Evolutionary conservation across 164 flowering plant genomes (phyloP), one percentile per base, ranked within the genome.

Genomic region (Piper longum): DNA sequence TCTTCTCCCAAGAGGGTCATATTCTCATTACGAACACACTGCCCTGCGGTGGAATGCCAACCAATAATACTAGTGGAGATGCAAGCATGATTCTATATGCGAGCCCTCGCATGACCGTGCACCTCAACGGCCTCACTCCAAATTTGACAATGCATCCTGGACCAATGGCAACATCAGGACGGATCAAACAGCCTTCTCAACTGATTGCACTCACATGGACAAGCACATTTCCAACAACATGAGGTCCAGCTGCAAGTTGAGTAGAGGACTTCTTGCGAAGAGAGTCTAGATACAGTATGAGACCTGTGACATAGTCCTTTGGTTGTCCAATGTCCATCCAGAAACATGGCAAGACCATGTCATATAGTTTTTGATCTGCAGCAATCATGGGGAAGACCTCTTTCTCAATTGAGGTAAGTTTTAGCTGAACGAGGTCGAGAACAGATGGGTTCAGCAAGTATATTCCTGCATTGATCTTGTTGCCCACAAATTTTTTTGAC

Each of bases 251-350:
- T n/a, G 96, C 83, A 61, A 90, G 63, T 69, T 78, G 82, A 4
- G 82, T 63, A 18, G 97, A 72, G 43, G 91, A 77, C 16, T 78
- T 80, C 80, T 90, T 93, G 56, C 86, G 81, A 62, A 88, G 59
- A 17, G 96, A 91, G 58, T 87, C 88, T 18, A 90, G 76, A 71
- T 93, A 93, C 57, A 93, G 84, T 71, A 91, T 80, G 59, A 93
- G 76, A 57, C 99, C 99, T 7, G 91, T 87, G 64, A 93, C 87
- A 82, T 90, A 90, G 62, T 93, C 99, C 68, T 78, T 84, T 59
- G 99, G 99, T 72, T 93, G 99, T 56, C 97, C 99, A 66, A 93
- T 82, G 81, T 93, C 97, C 99, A 90, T 93, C 97, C 99, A 93
- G 61, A 93, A 93, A 17, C 99, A 97, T 3, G 95, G 97, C 56